Base-by-base conservation (phyloP, 371 early-diverging fungal species). In the Rhizomucor pusillus region DNA sequence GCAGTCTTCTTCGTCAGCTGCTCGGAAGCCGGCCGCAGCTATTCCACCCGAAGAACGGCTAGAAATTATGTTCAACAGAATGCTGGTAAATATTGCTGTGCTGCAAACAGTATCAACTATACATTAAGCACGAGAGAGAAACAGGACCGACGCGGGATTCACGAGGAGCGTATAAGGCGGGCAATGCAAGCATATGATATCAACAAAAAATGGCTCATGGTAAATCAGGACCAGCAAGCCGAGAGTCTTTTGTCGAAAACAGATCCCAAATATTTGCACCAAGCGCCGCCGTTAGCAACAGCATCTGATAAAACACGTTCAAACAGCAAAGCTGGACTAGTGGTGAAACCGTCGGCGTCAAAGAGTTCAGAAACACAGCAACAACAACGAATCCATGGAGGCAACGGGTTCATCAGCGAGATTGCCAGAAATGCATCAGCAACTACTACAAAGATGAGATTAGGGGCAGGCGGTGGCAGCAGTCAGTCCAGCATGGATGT, bases 121-220 rank as follows among this genome's bases (percentile, higher is more conserved):
- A 12, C 1, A 12, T 13, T 20, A 41, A 16, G 7, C 19, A 33
- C 25, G 29, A 2, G 18, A 39, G 29, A 23, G 20, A 2, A 18
- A 1, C 57, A 74, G 75, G 71, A 65, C 24, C 67, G 75, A 44
- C 61, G 77, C 20, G 77, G 77, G 12, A 71, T 77, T 43, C 64
- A 67, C 35, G 74, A 77, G 41, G 59, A 64, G 29, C 59, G 59
- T 16, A 49, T 65, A 1, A 59, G 56, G 36, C 43, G 50, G 25
- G 61, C 40, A 24, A 77, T 77, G 77, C 57, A 60, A 14, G 53
- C 60, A 1, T 77, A 67, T 69, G 57, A 60, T 23, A 39, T 58
- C 2, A 69, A 69, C 35, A 77, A 77, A 55, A 77, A 77, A 53
- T 72, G 78, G 75, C 57, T 77, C 9, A 70, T 77, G 75, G 60